Base-by-base conservation (phyloP, 1,284 basidiomycete genomes). In the Trametes polyzona region DNA sequence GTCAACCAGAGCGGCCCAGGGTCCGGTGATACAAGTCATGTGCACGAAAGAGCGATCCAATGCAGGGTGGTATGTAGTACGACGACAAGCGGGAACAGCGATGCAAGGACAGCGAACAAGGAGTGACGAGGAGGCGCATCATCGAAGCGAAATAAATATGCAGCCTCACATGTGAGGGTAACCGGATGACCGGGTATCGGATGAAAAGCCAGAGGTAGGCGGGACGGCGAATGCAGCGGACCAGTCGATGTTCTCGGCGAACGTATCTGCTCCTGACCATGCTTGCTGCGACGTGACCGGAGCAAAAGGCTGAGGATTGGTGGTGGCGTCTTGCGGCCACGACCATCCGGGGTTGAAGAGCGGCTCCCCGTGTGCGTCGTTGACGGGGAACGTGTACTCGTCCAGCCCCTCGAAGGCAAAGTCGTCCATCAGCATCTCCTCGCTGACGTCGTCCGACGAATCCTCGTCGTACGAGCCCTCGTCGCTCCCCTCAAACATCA, bases 331-430 rank as follows among this genome's bases (percentile, higher is more conserved):
- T 29, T 50, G 49, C 10, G 35, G 14, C 61, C 61, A 63, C 32
- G 61, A 55, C 55, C 55, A 59, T 4, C 51, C 40, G 10, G 58
- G 42, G 26, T 58, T 48, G 27, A 59, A 36, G 8, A 56, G 26
- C 9, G 39, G 16, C 29, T 36, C 52, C 11, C 36, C 49, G 26
- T 49, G 50, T 16, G 21, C 37, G 33, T 37, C 32, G 36, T 24
- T n/a, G n/a, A n/a, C 44, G 11, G 41, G 17, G 30, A 27, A 53
- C 3, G 48, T 44, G 14, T 53, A 36, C 42, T 44, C 11, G 37
- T 55, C 54, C 47, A 47, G 17, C 14, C 35, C 47, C 27, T 57
- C 56, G 44, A 40, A 46, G 17, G 39, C 11, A 30, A 27, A 40
- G 11, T 47, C 49, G 24, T 59, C 52, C 42, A 46, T 35, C 10